Conservation (phyloP, 108 stramenopile species). For the Nitzschia sp. region DNA sequence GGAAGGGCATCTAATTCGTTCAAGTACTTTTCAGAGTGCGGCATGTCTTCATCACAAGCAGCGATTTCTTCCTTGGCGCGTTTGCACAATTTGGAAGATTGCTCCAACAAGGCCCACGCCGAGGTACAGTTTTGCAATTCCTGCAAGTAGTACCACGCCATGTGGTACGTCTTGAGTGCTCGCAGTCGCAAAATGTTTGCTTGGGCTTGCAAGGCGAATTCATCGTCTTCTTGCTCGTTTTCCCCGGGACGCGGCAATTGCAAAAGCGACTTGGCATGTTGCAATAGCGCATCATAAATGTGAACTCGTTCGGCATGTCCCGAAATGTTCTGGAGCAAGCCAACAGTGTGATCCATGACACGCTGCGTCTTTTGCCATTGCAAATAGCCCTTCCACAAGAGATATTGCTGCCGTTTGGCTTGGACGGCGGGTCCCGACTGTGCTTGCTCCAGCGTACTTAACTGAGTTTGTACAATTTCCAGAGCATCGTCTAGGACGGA, state of each 20-base stretch:
- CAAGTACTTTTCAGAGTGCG: constrained; percentile 52
- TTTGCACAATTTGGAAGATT: constrained; percentile 49
- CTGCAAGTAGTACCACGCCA: constrained; percentile 40
- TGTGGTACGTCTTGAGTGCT: constrained; percentile 51
- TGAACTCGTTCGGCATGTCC: constrained; percentile 63
- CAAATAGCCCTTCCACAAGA: constrained; percentile 59
- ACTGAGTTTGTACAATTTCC: constrained; percentile 43
- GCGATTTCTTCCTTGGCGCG: constrained; percentile 81
- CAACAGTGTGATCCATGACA: constrained; percentile 44
- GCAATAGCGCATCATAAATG: constrained; percentile 76
- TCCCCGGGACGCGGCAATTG: constrained; percentile 39
- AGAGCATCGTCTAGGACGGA: constrained; percentile 78
- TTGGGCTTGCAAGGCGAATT: constrained; percentile 72
- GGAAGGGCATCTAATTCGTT: constrained; percentile 52
- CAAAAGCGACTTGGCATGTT: constrained; percentile 69
- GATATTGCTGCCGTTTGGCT: constrained; percentile 65
- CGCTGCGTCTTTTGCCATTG: constrained; percentile 62
- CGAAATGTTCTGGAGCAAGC: background rate
- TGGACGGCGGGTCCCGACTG: constrained; percentile 73
- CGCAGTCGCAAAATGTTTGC: constrained; percentile 76
- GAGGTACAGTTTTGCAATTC: constrained; percentile 38
- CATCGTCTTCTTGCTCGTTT: constrained; percentile 55
- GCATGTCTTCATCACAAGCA: constrained; percentile 78
- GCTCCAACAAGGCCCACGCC: constrained; percentile 62
- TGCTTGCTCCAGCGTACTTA: constrained; percentile 48